Evolutionary conservation across 352 stramenopile genomes (phyloP), one percentile per base, ranked within the genome.

Genomic region (Pythium dissimile): DNA sequence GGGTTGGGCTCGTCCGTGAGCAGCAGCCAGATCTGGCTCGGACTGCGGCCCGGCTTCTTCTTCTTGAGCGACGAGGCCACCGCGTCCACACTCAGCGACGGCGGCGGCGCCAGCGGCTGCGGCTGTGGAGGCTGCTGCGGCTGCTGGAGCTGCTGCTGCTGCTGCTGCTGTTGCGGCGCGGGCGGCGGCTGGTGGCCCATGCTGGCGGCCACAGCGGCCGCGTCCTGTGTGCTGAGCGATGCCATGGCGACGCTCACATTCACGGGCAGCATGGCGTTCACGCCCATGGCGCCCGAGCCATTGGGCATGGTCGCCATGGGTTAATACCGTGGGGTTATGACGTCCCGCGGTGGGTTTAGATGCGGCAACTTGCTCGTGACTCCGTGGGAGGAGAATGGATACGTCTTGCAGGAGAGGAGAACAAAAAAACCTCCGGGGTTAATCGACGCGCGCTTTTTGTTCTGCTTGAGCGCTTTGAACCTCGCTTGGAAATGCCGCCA

Each of bases 1-100:
- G 83, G 83, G 64, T 89, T 76, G 13, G 77, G 73, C 46, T 93
- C 83, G 65, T 93, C 83, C 28, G 83, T 93, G 53, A 93, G 70
- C 48, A 93, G 72, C 66, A 87, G 70, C 83, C 82, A 92, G 48
- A 92, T 92, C 69, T 64, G 53, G 61, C 61, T 68, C 61, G 61
- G 53, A 51, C 65, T 72, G 37, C 65, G 54, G 15, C 65, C 65
- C 5, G 65, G 60, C 30, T 72, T 72, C 50, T 92, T 92, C 65
- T 92, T 92, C 67, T 87, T 89, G 18, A 72, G 62, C 27, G 53
- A 45, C 37, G 35, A 43, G 20, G 48, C 23, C n/a, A 34, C 13
- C 43, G 16, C 12, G 11, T 20, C 38, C 26, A 21, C 30, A 2
- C 20, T 41, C 30, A 16, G 35, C n/a, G 30, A 35, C 31, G 46